Base-by-base conservation (phyloP, 441 rosid genomes). In the California macrophylla region DNA sequence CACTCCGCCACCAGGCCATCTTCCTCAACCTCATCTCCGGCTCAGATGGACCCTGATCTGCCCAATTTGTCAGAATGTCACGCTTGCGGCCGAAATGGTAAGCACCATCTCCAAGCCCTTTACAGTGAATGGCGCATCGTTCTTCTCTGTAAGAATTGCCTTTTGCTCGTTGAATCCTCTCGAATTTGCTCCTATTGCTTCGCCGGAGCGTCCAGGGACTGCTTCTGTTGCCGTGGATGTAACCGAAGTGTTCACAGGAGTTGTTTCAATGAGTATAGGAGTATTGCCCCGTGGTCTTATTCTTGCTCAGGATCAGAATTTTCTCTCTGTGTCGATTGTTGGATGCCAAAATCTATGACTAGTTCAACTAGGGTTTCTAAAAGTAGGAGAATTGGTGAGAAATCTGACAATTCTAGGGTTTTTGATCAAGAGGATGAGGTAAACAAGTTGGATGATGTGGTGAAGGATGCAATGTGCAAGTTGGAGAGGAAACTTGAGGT, bases 111-210 rank as follows among this genome's bases (percentile, higher is more conserved):
- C 65, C 80, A 78, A 64, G 64, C 66, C 42, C 82, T 86, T 0
- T 82, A 77, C 71, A 87, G 92, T 60, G 89, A 87, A 42, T 86
- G 93, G 93, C 86, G 93, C 0, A 62, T 88, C 16, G 77, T 88
- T 13, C 81, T 86, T 68, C 85, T 88, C 24, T 86, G 93, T 71
- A 66, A 65, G n/a, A 76, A 65, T 66, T 88, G 93, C 71, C 73
- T 75, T 58, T 1, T 63, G 18, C 74, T 66, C 6, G 84, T 84
- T 5, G 82, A 79, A 34, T 83, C 86, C 23, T 81, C 81, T 15
- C 63, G 72, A 70, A 70, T 85, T 45, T 88, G 93, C 76, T 78
- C 93, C 9, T 88, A 84, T 67, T 88, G 93, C 73, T 88, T 86
- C 70, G 66, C 68, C 32, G 77, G 24, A 71, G 36, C 78, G 2